Percentiles rank a stretch among this genome's conserved stretches.
phyloP scores from a whole-genome alignment of 2,329 filamentous ascomycete species.

The Coniochaeta pulveracea region DNA sequence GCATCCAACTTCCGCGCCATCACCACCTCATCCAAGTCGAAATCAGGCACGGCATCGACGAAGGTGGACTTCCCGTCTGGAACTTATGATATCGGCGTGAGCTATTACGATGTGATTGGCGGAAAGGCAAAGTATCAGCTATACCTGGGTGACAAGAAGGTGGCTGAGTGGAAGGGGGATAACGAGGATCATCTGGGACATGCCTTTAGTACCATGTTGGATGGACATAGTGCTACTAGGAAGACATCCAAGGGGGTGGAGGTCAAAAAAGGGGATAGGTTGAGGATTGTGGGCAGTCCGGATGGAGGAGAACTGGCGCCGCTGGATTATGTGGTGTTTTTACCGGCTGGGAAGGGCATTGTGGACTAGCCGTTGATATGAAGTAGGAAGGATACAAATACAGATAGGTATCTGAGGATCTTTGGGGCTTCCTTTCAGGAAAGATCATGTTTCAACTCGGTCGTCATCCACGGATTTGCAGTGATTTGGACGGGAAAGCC shows the following conservation, averaged over 20 bases:
- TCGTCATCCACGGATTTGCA: too few relatives aligned
- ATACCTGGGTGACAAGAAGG: slow-evolving; percentile 35
- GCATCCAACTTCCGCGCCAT: slow-evolving; percentile 45
- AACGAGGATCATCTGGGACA: slow-evolving; percentile 48
- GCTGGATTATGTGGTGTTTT: slow-evolving; percentile 53
- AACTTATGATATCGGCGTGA: slow-evolving; percentile 51
- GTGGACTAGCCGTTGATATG: too few relatives aligned
- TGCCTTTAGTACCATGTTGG: slow-evolving; percentile 43
- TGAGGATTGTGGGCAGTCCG: slow-evolving; percentile 45
- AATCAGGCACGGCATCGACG: slow-evolving; percentile 34
- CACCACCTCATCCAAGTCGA: slow-evolving; percentile 41
- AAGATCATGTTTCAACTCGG: too few relatives aligned
- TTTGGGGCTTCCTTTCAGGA: too few relatives aligned
- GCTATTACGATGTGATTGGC: slow-evolving; percentile 53
- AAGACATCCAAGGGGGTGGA: slow-evolving; percentile 43
- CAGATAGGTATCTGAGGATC: too few relatives aligned
- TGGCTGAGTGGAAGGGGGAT: slow-evolving; percentile 50
- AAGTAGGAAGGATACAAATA: too few relatives aligned
- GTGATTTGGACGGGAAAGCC: too few relatives aligned
- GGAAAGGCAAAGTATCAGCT: slow-evolving; percentile 45
- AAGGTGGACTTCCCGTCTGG: slow-evolving; percentile 36
- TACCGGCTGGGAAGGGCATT: slow-evolving; percentile 45
- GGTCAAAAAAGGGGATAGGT: slow-evolving; percentile 35
- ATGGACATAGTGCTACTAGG: slow-evolving; percentile 54
- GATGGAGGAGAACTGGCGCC: slow-evolving; percentile 53